Evolutionary conservation across 768 basidiomycete species (phyloP), one percentile per base, ranked within the genome.

Genomic region (Panus rudis): DNA sequence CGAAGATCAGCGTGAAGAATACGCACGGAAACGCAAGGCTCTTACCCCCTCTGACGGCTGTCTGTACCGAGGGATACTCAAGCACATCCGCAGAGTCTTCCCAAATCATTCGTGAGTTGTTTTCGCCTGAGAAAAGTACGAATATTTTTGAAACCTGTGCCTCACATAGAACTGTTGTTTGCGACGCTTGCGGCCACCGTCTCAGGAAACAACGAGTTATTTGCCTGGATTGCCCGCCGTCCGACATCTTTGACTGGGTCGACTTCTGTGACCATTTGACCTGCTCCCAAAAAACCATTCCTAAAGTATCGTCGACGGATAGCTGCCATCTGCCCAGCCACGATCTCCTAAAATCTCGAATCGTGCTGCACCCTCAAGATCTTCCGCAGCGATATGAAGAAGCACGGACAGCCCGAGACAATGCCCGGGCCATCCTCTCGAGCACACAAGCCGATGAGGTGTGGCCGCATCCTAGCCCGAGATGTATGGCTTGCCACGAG

Each of bases 51-150:
- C 49, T 2, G 59, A 62, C 30, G 45, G 50, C 4, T 43, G 50
- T 6, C 61, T 53, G 39, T 62, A 54, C 33, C 51, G 52, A n/a
- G 44, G 37, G 3, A 45, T 60, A 5, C 52, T 55, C 20, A 47
- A 56, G 25, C 31, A 46, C 12, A 28, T 39, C 6, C 48, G 59
- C n/a, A 52, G 52, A 7, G 45, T 51, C 16, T 45, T 47, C 8
- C 50, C 51, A 16, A 49, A 50, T 11, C 58, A 61, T 43, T 41
- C 42, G 60, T 61, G 46, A 49, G 62, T 51, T 4, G 1, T 33
- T 14, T 24, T 17, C 4, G 11, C n/a, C 10, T 35, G 33, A 35
- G 16, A 37, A 6, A 17, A 35, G 14, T 19, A 37, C 12, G 11
- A 11, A 19, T 37, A 7, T 27, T 12, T 13, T 20, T 40, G 8